phyloP scores from a whole-genome alignment of 176 grass and related monocot species.

The Sorghum bicolor region DNA sequence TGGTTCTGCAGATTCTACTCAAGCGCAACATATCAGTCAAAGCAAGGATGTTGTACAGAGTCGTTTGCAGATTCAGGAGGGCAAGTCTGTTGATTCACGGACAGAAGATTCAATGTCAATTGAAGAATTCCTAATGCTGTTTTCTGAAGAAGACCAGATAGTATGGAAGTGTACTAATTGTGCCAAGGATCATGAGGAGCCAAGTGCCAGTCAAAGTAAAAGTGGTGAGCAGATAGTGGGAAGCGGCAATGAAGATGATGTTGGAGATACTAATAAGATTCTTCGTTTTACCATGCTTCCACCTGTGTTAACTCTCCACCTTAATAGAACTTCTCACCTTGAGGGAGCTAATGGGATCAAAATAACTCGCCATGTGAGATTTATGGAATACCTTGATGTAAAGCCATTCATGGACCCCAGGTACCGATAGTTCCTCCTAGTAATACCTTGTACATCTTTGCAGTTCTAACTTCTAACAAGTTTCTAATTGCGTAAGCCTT shows the following conservation, averaged over 20 bases:
- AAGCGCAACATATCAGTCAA: slow-evolving; percentile 6
- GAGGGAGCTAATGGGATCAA: not conserved
- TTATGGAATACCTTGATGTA: slow-evolving; percentile 24
- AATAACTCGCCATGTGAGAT: not conserved
- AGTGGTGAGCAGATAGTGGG: too few relatives aligned
- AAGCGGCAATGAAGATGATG: too few relatives aligned
- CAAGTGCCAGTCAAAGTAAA: not conserved
- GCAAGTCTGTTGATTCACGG: slow-evolving; percentile 13
- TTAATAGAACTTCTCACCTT: not conserved
- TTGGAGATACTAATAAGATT: slow-evolving; percentile 29
- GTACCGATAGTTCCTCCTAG: not conserved
- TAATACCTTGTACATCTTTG: not conserved
- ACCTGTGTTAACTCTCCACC: slow-evolving; percentile 16
- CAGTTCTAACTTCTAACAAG: not conserved
- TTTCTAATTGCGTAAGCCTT: not conserved
- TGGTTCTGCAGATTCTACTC: slow-evolving; percentile 46
- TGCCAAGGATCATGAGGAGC: not conserved
- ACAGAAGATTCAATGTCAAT: slow-evolving; percentile 21
- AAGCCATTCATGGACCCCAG: not conserved
- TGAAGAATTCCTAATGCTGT: slow-evolving; percentile 4
- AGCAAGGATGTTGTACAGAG: slow-evolving; percentile 34
- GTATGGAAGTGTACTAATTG: slow-evolving; percentile 26
- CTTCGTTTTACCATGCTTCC: slow-evolving; percentile 48
- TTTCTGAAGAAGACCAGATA: not conserved
- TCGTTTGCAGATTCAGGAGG: slow-evolving; percentile 19